Evolutionary conservation across 331 rosid species (phyloP), one percentile per base, ranked within the genome.

Genomic region (Acacia concinna): DNA sequence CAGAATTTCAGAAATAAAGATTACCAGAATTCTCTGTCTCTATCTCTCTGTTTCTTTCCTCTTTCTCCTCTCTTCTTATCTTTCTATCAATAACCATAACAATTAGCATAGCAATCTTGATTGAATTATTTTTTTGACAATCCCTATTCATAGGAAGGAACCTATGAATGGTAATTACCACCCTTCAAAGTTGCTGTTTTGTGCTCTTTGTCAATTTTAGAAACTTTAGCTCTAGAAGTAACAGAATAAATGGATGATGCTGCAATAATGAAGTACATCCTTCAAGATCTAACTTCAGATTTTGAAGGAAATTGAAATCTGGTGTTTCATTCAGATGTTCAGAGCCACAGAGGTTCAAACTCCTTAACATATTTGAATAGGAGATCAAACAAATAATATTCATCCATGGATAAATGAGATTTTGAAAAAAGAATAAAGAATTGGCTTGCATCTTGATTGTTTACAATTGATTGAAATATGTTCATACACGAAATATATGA

Each of bases 131-230:
- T 46, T 46, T 46, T 46, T 46, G 17, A 20, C 20, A 13, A 46
- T 11, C 15, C 51, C 51, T 46, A 46, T 46, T 17, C 51, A 46
- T 46, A 46, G 18, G 20, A 44, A 44, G 51, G 51, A 3, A 44
- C 20, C 51, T 14, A 44, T 44, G 51, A 44, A 44, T 44, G 51
- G 15, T 44, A 5, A 44, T 44, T 44, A 44, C 2, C 0, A 46
- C 18, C 20, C 51, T 46, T 46, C 51, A 46, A 46, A 46, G 3
- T 46, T 11, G 17, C 51, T 46, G 13, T 20, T 46, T 46, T 21
- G 20, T n/a, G 44, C 83, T 68, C 35, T 63, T 35, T 37, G 70
- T 79, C 66, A 79, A 79, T 57, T 79, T 67, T 62, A 74, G 72
- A 47, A 62, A 51, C 25, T 1, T 63, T 18, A 76, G 75, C 2